Evolutionary conservation across 1,139 yeast species (phyloP), one percentile per base, ranked within the genome.

Genomic region (Zygosaccharomyces sapae): DNA sequence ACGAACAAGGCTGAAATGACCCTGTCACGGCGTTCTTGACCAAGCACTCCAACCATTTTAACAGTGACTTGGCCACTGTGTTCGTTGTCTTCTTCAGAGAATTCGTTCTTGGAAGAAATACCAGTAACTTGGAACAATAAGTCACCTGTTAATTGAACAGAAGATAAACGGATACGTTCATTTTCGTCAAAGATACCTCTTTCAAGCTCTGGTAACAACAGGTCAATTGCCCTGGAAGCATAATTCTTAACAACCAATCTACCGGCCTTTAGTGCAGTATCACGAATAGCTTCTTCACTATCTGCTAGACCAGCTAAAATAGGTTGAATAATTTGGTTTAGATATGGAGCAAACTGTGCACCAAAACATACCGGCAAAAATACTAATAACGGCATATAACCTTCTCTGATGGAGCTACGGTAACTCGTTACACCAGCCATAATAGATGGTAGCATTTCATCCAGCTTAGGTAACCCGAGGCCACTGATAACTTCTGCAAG

Each of bases 121-220:
- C 98, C 98, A 41, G 96, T 86, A 57, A 92, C 84, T 72, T 92
- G 96, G 81, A 86, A 90, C 58, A 94, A 74, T 62, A 94, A 74
- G 59, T 94, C 98, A 57, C 98, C 98, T n/a, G 96, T 84, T 59
- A 94, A 86, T 69, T 90, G 97, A 45, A 92, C 95, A 33, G 97
- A 89, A 1, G 96, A 86, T 52, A 90, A 75, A 68, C 99, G 82
- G 63, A 94, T 92, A 65, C 97, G 82, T 70, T 87, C 80, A 61
- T 82, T 86, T 54, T 76, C 71, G 66, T 89, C 96, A 44, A 90
- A 80, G 65, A 94, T 74, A 41, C 98, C 99, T 50, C 75, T 75
- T 68, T 92, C 97, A 55, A 94, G 77, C 68, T 92, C 98, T 30
- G 99, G 99, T 49, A 94, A 75, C 59, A 94, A 75, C 59, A 94